phyloP scores from a whole-genome alignment of 345 rosid genomes.

The Cochlearia excelsa region DNA sequence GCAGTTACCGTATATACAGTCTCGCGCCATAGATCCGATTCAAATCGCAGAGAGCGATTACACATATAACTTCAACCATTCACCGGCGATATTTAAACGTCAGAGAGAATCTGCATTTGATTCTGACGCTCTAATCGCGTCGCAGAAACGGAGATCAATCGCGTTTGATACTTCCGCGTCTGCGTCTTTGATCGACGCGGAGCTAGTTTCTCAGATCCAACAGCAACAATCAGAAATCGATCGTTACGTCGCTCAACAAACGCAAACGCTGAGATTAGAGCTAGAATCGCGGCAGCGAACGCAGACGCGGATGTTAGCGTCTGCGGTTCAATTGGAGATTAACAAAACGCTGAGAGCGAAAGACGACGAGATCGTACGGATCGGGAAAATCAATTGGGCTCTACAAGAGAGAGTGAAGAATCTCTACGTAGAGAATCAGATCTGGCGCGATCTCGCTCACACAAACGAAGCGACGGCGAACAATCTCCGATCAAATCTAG shows the following conservation, averaged over 20 bases:
- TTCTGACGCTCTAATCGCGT: slow-evolving; percentile 23
- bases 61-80: slow-evolving; percentile 39
- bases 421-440: slow-evolving; percentile 57
- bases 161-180: slow-evolving; percentile 11
- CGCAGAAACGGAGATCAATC: slow-evolving; percentile 42
- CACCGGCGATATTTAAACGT: slow-evolving; percentile 41
- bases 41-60: slow-evolving; percentile 46
- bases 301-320: slow-evolving; percentile 50
- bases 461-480: slow-evolving; percentile 70
- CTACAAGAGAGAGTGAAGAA: slow-evolving; percentile 69
- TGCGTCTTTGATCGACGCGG: slow-evolving; percentile 38
- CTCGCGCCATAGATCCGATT: slow-evolving; percentile 44
- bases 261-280: slow-evolving; percentile 55
- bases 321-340: slow-evolving; percentile 46
- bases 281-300: slow-evolving; percentile 56
- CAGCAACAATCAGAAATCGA: slow-evolving; percentile 57
- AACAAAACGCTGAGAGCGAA: slow-evolving; percentile 50
- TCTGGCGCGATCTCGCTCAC: slow-evolving; percentile 71
- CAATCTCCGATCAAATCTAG: slow-evolving; percentile 54
- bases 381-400: slow-evolving; percentile 60
- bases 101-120: slow-evolving; percentile 46
- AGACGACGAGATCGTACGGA: slow-evolving; percentile 67
- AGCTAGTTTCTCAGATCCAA: slow-evolving; percentile 47
- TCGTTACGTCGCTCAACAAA: slow-evolving; percentile 50
- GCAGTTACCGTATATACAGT: slow-evolving; percentile 33